Evolutionary conservation across 805 yeast genomes (phyloP), one percentile per base, ranked within the genome.

Genomic region (Debaryomyces maramus): DNA sequence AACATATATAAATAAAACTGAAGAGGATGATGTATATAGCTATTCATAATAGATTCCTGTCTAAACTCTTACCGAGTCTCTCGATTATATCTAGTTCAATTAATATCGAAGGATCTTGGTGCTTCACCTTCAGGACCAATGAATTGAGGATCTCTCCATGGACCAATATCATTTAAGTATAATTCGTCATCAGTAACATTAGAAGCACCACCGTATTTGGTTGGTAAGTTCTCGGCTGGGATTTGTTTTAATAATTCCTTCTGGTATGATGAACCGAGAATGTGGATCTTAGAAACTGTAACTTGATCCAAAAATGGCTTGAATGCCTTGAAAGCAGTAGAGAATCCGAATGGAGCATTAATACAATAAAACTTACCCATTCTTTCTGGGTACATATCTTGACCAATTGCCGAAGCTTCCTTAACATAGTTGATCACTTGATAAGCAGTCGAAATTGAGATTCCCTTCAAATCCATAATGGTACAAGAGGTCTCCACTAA

Each of bases 361-460:
- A 93, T 88, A 55, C 90, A 72, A 69, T 89, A 91, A 62, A 91
- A 93, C 66, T 87, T 89, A 59, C 99, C 99, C 99, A 93, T 93
- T 67, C 98, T 85, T 75, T 93, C 99, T 11, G 99, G 99, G 63
- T 93, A 93, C 69, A 87, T 91, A 70, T 93, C 88, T 73, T 93
- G 99, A 44, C 98, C 97, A 55, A 93, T 88, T 56, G 78, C 72
- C 10, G 97, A 87, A 7, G 99, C 97, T 67, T 90, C 97, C 61
- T 83, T 82, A 40, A 93, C 95, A 65, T 89, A 93, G 9, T 83
- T 73, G 48, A 88, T 73, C 31, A 93, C 99, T 60, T 84, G 88
- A 48, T 83, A 81, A 18, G 95, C 96, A 34, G 93, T 69, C 17
- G 85, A 72, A 44, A 93, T 73, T 18, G 97, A 87, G 41, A 91